phyloP scores from a whole-genome alignment of 2,329 filamentous ascomycete genomes.

The Cercospora nicotianae region DNA sequence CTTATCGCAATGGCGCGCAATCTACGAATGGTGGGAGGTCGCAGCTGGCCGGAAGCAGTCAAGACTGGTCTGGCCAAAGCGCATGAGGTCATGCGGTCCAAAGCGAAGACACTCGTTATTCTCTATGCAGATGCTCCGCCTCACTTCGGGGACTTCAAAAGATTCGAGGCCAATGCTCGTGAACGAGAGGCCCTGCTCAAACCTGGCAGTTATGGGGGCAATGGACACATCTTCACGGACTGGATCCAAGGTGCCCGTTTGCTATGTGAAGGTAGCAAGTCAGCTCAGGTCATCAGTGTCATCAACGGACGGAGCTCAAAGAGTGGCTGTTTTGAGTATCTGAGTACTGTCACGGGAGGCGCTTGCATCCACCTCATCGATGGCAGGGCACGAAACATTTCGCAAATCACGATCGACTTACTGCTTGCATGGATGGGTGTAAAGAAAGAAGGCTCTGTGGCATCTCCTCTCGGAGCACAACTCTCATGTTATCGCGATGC shows the following conservation, averaged over 20 bases:
- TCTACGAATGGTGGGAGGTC: constrained; percentile 5
- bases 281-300: constrained; percentile 17
- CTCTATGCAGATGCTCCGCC: constrained; percentile 21
- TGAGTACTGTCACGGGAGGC: constrained; percentile 11
- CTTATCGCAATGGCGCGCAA: constrained; percentile 8
- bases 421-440: constrained; percentile 23
- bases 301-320: background rate
- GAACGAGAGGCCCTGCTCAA: constrained; percentile 13
- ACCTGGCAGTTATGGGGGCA: constrained; percentile 15
- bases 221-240: constrained; percentile 16
- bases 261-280: constrained; percentile 15
- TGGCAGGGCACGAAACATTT: constrained; percentile 14
- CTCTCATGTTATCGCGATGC: constrained; percentile 7
- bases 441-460: constrained; percentile 12
- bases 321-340: constrained; percentile 11
- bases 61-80: constrained; percentile 23
- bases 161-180: background rate
- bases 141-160: constrained; percentile 4
- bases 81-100: constrained; percentile 17
- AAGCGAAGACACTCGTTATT: constrained; percentile 19
- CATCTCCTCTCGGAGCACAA: background rate
- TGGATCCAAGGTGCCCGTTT: constrained; percentile 15
- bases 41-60: constrained; percentile 17
- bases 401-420: constrained; percentile 18
- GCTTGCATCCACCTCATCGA: constrained; percentile 11